Evolutionary conservation across 129 eudicot species (phyloP).

Genomic region (Ambrosia trifida): DNA sequence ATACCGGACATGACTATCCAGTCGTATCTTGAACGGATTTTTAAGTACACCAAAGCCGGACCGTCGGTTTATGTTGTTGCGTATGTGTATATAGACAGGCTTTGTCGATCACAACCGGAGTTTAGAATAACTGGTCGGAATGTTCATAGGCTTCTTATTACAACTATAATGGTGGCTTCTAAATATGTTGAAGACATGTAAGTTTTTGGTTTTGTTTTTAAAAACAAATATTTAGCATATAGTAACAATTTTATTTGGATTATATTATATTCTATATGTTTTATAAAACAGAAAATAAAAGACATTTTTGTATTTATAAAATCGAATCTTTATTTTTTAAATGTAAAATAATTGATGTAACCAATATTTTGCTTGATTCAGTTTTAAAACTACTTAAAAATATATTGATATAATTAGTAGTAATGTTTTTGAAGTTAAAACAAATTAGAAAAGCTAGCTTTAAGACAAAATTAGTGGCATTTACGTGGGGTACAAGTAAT

Average conservation of each 20-base stretch:
- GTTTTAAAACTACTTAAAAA: too few relatives aligned
- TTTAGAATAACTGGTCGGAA: constrained; percentile 67
- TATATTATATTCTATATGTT: too few relatives aligned
- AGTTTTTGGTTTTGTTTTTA: constrained; percentile 33
- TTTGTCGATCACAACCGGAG: constrained; percentile 64
- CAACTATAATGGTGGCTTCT: constrained; percentile 94
- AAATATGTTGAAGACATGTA: constrained; percentile 97
- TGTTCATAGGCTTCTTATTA: constrained; percentile 93
- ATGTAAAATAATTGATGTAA: too few relatives aligned
- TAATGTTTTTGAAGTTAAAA: too few relatives aligned
- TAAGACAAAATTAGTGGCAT: constrained; percentile 6
- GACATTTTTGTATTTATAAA: too few relatives aligned
- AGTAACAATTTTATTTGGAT: too few relatives aligned
- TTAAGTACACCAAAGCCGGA: constrained; percentile 82
- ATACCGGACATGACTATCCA: constrained; percentile 84
- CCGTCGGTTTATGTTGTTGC: constrained; percentile 94
- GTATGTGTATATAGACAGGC: constrained; percentile 83
- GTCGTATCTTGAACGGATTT: constrained; percentile 85
- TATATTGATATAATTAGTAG: too few relatives aligned
- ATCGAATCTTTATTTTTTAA: too few relatives aligned
- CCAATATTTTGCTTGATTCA: too few relatives aligned
- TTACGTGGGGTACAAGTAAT: not conserved
- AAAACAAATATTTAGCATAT: not conserved
- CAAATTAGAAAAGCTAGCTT: not conserved
- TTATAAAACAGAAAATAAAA: too few relatives aligned